Evolutionary conservation across 441 rosid genomes (phyloP), one percentile per base, ranked within the genome.

Genomic region (Pelargonium myrrhifolium): DNA sequence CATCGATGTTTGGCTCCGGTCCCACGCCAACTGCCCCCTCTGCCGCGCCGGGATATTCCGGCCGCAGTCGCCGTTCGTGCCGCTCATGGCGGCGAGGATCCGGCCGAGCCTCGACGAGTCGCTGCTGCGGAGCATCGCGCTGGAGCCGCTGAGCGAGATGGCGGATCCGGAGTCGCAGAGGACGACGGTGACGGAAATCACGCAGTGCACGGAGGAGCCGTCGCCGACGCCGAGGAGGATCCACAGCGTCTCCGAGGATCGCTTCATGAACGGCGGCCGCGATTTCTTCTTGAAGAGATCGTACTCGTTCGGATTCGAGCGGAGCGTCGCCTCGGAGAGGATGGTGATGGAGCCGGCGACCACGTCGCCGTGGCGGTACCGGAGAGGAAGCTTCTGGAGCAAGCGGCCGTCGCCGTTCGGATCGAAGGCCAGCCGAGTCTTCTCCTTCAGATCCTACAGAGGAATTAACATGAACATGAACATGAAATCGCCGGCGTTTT

Each of bases 391-490:
- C 9, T 87, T 87, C 74, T 92, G 98, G 98, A 86, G 80, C 72
- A 92, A 87, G 72, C 81, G 98, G 1, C 82, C 82, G n/a, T 93
- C 96, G 22, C 93, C 98, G 66, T 88, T 90, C 49, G 95, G 92
- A 2, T 80, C 84, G 40, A 93, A 87, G 72, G 65, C 93, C 0
- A 72, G 98, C 47, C 3, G 47, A 64, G 98, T 89, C 4, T 87
- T 92, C 83, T 92, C 98, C 1, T 86, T 86, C 28, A 80, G 93
- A 6, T 64, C 86, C 71, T 80, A 83, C 69, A 82, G 85, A n/a
- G n/a, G n/a, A n/a, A n/a, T n/a, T n/a, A n/a, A n/a, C n/a, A n/a
- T n/a, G n/a, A n/a, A n/a, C n/a, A n/a, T n/a, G n/a, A n/a, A n/a
- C n/a, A n/a, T n/a, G 83, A 92, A 85, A 66, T 89, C 98, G 2